phyloP scores from a whole-genome alignment of 2,329 filamentous ascomycete species.

The Pleomassaria siparia region DNA sequence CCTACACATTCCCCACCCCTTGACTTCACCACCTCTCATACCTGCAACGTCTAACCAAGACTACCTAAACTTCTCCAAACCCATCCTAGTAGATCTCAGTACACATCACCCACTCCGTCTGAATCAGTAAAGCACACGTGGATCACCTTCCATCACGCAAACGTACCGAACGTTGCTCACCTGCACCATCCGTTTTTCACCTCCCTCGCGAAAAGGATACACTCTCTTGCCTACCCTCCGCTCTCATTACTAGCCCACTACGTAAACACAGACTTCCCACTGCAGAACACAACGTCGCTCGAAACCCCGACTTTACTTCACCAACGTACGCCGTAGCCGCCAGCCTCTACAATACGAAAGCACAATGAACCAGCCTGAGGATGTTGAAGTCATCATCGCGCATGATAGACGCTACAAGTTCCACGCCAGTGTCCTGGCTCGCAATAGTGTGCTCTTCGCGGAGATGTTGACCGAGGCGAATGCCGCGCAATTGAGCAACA shows the following conservation, averaged over 20 bases:
- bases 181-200: too few relatives aligned
- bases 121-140: background rate
- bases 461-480: constrained; percentile 32
- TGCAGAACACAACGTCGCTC: background rate
- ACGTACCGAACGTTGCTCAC: too few relatives aligned
- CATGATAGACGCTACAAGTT: constrained; percentile 34
- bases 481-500: constrained; percentile 28
- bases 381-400: constrained; percentile 37
- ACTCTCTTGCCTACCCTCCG: background rate
- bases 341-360: background rate
- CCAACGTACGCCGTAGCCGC: background rate
- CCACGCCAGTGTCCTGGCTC: constrained; percentile 38
- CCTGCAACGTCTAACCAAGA: background rate
- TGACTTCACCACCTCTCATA: too few relatives aligned
- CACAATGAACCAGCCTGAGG: constrained; percentile 33
- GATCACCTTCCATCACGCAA: too few relatives aligned
- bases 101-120: background rate
- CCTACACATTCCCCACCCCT: too few relatives aligned
- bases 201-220: background rate
- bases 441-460: constrained; percentile 34
- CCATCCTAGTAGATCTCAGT: background rate
- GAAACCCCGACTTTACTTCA: background rate
- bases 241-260: background rate
- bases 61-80: background rate
- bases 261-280: constrained; percentile 1